Evolutionary conservation across 768 basidiomycete species (phyloP), one percentile per base, ranked within the genome.

Genomic region (Saitozyma podzolica): DNA sequence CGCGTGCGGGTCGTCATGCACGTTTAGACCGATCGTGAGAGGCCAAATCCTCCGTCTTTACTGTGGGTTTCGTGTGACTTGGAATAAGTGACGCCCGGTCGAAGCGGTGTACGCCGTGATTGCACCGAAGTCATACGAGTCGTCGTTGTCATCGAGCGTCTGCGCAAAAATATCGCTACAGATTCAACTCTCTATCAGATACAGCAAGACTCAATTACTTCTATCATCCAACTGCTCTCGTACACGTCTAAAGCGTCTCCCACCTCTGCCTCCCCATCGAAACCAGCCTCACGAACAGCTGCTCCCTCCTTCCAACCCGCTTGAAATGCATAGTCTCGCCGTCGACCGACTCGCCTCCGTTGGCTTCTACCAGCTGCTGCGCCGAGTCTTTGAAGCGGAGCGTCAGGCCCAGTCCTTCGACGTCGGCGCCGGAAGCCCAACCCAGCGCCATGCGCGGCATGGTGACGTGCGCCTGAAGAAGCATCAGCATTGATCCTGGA

Each of bases 391-490:
- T 81, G 75, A 82, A 75, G 9, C 80, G 65, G 48, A 81, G 45
- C 16, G 79, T 70, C 61, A 82, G 62, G 4, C 80, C 80, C 54
- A 79, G 76, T 9, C 79, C 78, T 56, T 80, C 80, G 56, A 82
- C 66, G 19, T 80, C 79, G 41, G 80, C 77, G 13, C 73, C 70
- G 6, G 78, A 77, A 3, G 74, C 80, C 78, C 79, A 82, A 0
- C 80, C 80, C 29, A 82, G 77, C 2, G 78, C 77, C 9, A 78
- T 68, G 14, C 81, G 76, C 5, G 78, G 70, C 65, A 81, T 76
- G 40, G 77, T 77, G 40, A 82, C 77, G 49, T 80, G 79, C 20
- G 67, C 63, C 77, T 81, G 73, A 37, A 29, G 14, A 6, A 41
- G n/a, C 59, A 29, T 61, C 41, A 57, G 57, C 59, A 54, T 52